Evolutionary conservation across 1,139 yeast genomes (phyloP).

Genomic region (Scheffersomyces lignicola): DNA sequence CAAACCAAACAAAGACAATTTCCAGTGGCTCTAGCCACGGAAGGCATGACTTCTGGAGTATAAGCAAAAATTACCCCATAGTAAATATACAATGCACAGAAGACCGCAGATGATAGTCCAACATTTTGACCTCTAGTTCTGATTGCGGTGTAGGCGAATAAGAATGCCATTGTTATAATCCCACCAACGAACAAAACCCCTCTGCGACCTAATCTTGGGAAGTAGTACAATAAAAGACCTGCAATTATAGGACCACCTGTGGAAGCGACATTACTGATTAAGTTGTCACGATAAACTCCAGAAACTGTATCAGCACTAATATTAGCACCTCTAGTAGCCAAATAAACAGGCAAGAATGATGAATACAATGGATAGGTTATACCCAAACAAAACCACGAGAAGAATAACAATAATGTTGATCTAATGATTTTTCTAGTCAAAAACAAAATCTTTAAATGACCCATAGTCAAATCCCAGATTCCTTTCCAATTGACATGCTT

Average conservation of each 20-base stretch:
- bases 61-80: conserved; percentile 35
- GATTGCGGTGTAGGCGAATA: conserved; percentile 36
- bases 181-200: conserved; percentile 38
- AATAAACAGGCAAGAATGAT: conserved; percentile 36
- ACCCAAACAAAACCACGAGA: conserved; percentile 39
- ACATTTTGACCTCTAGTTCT: conserved; percentile 27
- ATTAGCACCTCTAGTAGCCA: conserved; percentile 41
- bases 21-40: conserved; percentile 37
- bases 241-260: conserved; percentile 36
- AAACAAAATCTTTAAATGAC: conserved; percentile 30
- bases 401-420: conserved; percentile 28
- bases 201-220: conserved; percentile 31
- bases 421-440: conserved; percentile 24
- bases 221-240: conserved; percentile 23
- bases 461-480: conserved; percentile 16
- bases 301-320: conserved; percentile 24
- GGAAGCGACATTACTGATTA: conserved; percentile 27
- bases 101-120: conserved; percentile 30
- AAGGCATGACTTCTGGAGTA: conserved; percentile 36
- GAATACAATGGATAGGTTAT: conserved; percentile 41
- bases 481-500: conserved; percentile 19
- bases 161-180: conserved; percentile 30
- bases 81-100: conserved; percentile 30
- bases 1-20: conserved; percentile 30
- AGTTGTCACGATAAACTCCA: conserved; percentile 33